Percentiles rank a stretch among this genome's conserved stretches.
phyloP scores from a whole-genome alignment of 257 asterid genomes.

The Salvia splendens region DNA sequence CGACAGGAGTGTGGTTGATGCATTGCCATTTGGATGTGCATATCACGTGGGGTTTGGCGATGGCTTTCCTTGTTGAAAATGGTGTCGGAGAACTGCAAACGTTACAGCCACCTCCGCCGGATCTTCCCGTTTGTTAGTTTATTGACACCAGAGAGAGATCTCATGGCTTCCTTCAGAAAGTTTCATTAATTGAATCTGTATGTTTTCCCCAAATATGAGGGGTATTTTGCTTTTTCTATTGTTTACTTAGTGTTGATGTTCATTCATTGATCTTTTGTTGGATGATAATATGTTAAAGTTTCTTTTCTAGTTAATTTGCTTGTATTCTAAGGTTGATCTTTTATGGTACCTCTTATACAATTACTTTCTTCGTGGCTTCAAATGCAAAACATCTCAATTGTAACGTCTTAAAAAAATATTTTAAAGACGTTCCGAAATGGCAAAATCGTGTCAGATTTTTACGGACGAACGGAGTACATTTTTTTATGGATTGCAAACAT shows the following conservation, averaged over 20 bases:
- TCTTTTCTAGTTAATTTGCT: too few species aligned
- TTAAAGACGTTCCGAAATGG: too few species aligned
- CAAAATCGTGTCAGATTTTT: too few species aligned
- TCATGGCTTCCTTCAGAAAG: neutral
- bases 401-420: too few species aligned
- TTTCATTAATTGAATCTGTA: neutral
- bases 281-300: too few species aligned
- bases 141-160: neutral
- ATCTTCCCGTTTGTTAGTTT: slow-evolving; percentile 57
- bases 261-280: too few species aligned
- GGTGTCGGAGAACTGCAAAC: slow-evolving; percentile 62
- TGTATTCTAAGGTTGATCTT: too few species aligned
- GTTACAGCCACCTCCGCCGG: slow-evolving; percentile 65
- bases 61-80: slow-evolving; percentile 72
- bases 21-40: slow-evolving; percentile 96
- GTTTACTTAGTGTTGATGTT: neutral
- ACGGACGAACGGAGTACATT: too few species aligned
- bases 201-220: slow-evolving; percentile 36
- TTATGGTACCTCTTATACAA: too few species aligned
- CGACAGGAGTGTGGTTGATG: slow-evolving; percentile 77
- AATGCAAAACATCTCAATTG: too few species aligned
- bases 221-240: neutral
- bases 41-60: slow-evolving; percentile 81
- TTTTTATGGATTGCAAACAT: too few species aligned
- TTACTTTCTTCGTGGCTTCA: too few species aligned